Conservation (phyloP, 2,329 filamentous ascomycete species). For the Talaromyces sp. region DNA sequence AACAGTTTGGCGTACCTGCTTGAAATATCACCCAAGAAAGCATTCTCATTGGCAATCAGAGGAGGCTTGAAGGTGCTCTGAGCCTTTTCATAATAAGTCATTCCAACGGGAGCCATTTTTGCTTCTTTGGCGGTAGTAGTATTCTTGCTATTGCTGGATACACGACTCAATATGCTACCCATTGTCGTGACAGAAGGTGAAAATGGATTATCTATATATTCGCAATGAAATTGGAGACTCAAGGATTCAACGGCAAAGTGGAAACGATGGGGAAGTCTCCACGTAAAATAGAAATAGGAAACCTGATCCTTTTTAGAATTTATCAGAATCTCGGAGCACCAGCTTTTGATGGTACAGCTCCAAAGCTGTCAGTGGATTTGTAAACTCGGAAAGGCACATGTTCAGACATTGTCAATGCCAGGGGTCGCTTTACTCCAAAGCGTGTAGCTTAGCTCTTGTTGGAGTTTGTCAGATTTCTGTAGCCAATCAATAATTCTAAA, state of each 20-base stretch:
- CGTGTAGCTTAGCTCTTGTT: conserved; percentile 6
- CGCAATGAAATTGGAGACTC: not conserved
- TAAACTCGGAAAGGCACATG: not conserved
- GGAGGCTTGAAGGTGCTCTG: conserved; percentile 61
- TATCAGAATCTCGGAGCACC: not conserved
- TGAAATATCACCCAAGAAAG: conserved; percentile 61
- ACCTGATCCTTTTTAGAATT: conserved; percentile 10
- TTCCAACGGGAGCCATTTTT: conserved; percentile 24
- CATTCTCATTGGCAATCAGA: conserved; percentile 64
- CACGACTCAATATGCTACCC: conserved; percentile 13
- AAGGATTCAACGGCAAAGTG: not conserved
- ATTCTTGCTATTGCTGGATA: not conserved
- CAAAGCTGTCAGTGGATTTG: not conserved
- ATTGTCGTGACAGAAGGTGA: not conserved
- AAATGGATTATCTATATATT: not conserved
- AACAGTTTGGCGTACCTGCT: conserved; percentile 42
- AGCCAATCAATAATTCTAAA: not conserved
- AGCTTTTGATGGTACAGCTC: not conserved
- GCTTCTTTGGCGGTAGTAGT: not conserved
- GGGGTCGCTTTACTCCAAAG: conserved; percentile 13
- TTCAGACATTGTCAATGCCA: not conserved
- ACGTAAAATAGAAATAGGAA: not conserved
- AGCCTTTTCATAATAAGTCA: conserved; percentile 56
- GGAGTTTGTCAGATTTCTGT: not conserved
- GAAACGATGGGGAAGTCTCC: not conserved